Conservation (phyloP, 257 asterid species). For the Fraxinus anomala region DNA sequence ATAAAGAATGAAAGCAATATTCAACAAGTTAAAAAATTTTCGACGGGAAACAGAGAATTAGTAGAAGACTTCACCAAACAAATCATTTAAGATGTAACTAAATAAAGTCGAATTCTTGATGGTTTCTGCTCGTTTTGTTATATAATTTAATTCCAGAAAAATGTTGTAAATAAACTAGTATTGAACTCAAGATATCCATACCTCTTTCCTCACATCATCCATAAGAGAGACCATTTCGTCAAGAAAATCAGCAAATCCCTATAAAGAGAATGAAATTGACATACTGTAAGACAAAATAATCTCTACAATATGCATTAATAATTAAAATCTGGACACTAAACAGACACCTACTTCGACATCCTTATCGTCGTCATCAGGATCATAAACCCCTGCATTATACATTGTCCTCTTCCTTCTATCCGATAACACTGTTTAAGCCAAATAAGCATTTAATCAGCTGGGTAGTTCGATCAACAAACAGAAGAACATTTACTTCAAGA, state of each 20-base stretch:
- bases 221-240: constrained; percentile 71
- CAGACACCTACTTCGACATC: constrained; percentile 51
- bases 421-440: constrained; percentile 60
- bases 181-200: constrained; percentile 10
- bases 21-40: no score
- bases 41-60: not conserved
- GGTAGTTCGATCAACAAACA: not conserved
- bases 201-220: constrained; percentile 68
- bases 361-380: constrained; percentile 57
- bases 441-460: not conserved
- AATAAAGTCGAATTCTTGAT: not conserved
- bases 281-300: not conserved
- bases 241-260: no score
- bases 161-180: not conserved
- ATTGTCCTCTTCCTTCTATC: constrained; percentile 61
- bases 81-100: no score
- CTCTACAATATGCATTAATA: not conserved
- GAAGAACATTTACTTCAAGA: not conserved
- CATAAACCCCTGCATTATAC: constrained; percentile 77
- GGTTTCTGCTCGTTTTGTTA: not conserved
- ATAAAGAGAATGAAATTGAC: no score
- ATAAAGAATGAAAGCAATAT: no score
- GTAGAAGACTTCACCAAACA: not conserved
- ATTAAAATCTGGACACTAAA: not conserved
- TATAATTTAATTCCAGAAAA: not conserved